Percentiles rank a stretch among this genome's conserved stretches.
These are phyloP conservation scores for Alternaria panax DNA, from an alignment of 2,329 filamentous ascomycete genomes.

Conservation along the genomic window DNA sequence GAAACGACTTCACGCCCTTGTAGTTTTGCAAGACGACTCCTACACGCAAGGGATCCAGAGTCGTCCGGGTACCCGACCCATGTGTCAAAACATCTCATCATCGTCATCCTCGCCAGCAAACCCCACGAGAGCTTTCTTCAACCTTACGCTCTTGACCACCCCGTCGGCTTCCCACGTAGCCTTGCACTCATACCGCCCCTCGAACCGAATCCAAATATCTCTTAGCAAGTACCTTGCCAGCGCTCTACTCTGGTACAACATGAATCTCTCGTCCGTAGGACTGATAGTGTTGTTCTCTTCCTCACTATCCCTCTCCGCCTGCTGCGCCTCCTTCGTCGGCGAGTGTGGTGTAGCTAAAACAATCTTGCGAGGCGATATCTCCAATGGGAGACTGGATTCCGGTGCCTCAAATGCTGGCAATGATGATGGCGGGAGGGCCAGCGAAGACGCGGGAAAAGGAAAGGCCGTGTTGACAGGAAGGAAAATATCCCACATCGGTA, in stretches of 20 bases:
- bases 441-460: too few relatives aligned
- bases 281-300: not conserved
- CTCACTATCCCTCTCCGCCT: not conserved
- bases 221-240: conserved; percentile 18
- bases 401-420: not conserved
- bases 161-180: conserved; percentile 24
- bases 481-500: conserved; percentile 20
- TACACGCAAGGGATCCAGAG: not conserved
- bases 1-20: too few relatives aligned
- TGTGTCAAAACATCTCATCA: not conserved
- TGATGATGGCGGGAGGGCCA: not conserved
- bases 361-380: not conserved
- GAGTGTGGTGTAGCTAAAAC: not conserved
- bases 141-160: conserved; percentile 3
- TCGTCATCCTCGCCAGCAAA: conserved; percentile 4
- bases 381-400: not conserved
- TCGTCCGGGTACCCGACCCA: not conserved
- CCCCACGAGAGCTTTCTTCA: conserved; percentile 14
- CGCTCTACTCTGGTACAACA: conserved; percentile 23
- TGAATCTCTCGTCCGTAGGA: conserved; percentile 16
- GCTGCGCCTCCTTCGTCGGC: not conserved
- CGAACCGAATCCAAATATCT: conserved; percentile 17
- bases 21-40: not conserved
- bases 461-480: not conserved
- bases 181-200: conserved; percentile 15